Conservation (phyloP, 2,329 filamentous ascomycete species). For the Bipolaris zeicola region DNA sequence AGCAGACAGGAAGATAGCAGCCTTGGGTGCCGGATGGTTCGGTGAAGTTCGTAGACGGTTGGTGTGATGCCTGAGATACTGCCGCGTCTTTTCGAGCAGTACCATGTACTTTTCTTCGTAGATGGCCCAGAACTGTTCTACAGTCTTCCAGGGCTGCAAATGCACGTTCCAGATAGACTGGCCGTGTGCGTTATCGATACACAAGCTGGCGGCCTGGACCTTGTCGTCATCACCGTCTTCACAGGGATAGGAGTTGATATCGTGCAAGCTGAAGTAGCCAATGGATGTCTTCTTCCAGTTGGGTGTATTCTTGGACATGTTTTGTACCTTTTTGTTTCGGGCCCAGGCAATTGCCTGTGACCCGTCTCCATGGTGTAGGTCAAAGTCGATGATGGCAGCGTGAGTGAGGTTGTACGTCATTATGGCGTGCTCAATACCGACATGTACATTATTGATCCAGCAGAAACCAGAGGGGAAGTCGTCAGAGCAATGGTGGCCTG, state of each 20-base stretch:
- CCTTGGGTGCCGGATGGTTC: conserved; percentile 69
- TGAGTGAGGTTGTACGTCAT: conserved; percentile 86
- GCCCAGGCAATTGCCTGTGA: conserved; percentile 93
- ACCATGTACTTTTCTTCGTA: conserved; percentile 80
- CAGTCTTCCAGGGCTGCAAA: conserved; percentile 81
- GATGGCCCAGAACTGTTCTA: conserved; percentile 84
- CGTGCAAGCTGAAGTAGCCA: conserved; percentile 95
- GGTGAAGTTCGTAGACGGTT: conserved; percentile 64
- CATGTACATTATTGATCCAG: conserved; percentile 98
- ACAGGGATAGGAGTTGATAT: conserved; percentile 98
- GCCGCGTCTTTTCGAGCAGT: conserved; percentile 79
- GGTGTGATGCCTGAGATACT: conserved; percentile 76
- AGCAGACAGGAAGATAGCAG: conserved; percentile 91
- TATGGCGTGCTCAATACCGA: conserved; percentile 90
- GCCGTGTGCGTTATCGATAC: conserved; percentile 90
- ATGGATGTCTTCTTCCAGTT: conserved; percentile 83
- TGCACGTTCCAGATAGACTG: conserved; percentile 98
- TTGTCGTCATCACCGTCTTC: conserved; percentile 93
- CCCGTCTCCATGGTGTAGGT: conserved; percentile 60
- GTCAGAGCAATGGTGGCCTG: conserved; percentile 93
- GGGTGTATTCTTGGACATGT: conserved; percentile 71
- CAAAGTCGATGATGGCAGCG: conserved; percentile 68
- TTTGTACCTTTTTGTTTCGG: conserved; percentile 74
- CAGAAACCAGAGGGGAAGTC: conserved; percentile 93
- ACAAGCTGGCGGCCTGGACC: conserved; percentile 90